Evolutionary conservation across 768 basidiomycete genomes (phyloP).

Genomic region (Hypholoma fasciculare): DNA sequence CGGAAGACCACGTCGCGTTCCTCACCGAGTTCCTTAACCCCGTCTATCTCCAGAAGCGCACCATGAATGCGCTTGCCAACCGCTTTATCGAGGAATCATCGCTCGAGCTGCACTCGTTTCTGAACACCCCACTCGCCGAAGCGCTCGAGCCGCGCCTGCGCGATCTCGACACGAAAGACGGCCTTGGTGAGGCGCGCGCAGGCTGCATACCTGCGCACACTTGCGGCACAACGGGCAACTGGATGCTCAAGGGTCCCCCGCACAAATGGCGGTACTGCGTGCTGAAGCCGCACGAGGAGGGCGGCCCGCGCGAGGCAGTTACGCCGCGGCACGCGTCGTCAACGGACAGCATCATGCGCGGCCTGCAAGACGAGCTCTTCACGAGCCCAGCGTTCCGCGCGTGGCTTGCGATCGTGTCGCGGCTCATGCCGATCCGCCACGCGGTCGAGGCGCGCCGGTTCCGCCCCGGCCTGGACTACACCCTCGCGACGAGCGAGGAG

Average conservation of each 20-base stretch:
- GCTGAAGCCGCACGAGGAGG: constrained; percentile 42
- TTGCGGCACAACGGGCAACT: constrained; percentile 58
- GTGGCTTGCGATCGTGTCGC: constrained; percentile 80
- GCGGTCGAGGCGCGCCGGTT: constrained; percentile 84
- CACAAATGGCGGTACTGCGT: constrained; percentile 93
- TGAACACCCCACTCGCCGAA: constrained; percentile 64
- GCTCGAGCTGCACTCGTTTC: constrained; percentile 87
- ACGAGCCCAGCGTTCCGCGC: constrained; percentile 81
- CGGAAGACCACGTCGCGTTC: constrained; percentile 63
- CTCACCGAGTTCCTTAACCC: constrained; percentile 87
- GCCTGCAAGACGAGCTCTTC: constrained; percentile 77
- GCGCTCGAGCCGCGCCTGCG: constrained; percentile 66
- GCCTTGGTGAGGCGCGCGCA: constrained; percentile 52
- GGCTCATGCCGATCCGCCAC: constrained; percentile 70
- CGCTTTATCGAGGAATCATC: constrained; percentile 87
- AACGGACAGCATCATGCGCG: constrained; percentile 60
- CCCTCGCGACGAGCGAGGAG: constrained; percentile 86
- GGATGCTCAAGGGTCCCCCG: constrained; percentile 83
- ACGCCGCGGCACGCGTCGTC: constrained; percentile 53
- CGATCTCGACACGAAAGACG: constrained; percentile 64
- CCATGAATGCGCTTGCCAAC: constrained; percentile 73
- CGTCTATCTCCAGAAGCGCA: constrained; percentile 82
- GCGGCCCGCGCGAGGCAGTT: constrained; percentile 43
- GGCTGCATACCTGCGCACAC: constrained; percentile 64
- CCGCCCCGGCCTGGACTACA: constrained; percentile 92